Percentiles rank a stretch among this genome's conserved stretches.
Evolutionary conservation across 1,139 yeast genomes (phyloP).

Genomic region (Zygosaccharomyces pseudobailii): DNA sequence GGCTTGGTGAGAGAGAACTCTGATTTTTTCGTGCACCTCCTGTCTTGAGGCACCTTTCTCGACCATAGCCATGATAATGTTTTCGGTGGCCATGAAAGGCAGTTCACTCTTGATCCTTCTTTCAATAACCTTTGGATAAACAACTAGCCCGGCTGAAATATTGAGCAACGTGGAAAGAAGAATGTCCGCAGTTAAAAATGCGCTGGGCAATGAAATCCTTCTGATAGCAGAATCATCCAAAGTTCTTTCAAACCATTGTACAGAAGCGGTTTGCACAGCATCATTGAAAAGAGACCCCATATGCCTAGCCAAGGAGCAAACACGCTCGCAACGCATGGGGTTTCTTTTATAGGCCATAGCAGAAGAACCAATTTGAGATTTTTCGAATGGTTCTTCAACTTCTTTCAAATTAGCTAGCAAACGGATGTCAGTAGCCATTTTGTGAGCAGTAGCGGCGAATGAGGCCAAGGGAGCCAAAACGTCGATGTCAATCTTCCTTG

Average conservation of each 20-base stretch:
- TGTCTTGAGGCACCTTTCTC: slow-evolving; percentile 97
- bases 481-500: slow-evolving; percentile 96
- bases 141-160: slow-evolving; percentile 92
- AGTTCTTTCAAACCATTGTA: slow-evolving; percentile 99
- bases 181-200: slow-evolving; percentile 93
- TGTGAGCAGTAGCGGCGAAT: slow-evolving; percentile 94
- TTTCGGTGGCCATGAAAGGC: slow-evolving; percentile 99
- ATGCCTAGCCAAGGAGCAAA: slow-evolving; percentile 94
- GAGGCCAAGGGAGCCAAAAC: slow-evolving; percentile 90
- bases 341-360: slow-evolving; percentile 99
- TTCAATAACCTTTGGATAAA: slow-evolving; percentile 96
- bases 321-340: slow-evolving; percentile 99
- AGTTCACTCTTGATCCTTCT: slow-evolving; percentile 91
- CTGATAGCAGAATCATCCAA: slow-evolving; percentile 97
- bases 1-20: slow-evolving; percentile 96
- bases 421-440: slow-evolving; percentile 96
- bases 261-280: slow-evolving; percentile 94
- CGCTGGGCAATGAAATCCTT: slow-evolving; percentile 94
- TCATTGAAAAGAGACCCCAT: slow-evolving; percentile 86
- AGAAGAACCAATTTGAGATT: slow-evolving; percentile 93
- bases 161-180: slow-evolving; percentile 83
- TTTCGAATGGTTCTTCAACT: slow-evolving; percentile 97
- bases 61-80: slow-evolving; percentile 99
- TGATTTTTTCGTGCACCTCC: slow-evolving; percentile 95
- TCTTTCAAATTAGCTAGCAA: slow-evolving; percentile 94